These are phyloP conservation scores for Phytopythium boreale DNA, from an alignment of 352 stramenopile species.

Conservation along the genomic window DNA sequence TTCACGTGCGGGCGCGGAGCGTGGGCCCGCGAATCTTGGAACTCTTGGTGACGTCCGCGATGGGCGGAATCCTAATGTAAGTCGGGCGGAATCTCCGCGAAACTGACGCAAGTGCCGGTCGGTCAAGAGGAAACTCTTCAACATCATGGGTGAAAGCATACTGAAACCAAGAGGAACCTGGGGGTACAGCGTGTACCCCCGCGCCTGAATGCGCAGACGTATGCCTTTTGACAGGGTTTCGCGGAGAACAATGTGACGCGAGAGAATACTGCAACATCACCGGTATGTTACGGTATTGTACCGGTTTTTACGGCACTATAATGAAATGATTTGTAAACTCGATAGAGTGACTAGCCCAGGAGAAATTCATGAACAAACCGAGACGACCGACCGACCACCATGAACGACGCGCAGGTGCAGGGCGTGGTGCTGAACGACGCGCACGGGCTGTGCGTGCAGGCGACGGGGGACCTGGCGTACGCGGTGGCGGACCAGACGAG, in stretches of 20 bases:
- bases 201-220: not conserved
- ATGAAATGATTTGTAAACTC: not conserved
- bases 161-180: not conserved
- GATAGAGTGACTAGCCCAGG: not conserved
- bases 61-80: constrained; percentile 2
- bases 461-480: constrained; percentile 59
- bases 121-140: constrained; percentile 1
- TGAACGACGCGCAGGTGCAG: constrained; percentile 38
- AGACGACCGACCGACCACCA: constrained; percentile 11
- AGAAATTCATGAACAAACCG: not conserved
- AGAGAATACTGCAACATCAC: constrained; percentile 1
- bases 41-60: not conserved
- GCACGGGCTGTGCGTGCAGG: constrained; percentile 66
- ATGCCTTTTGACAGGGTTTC: not conserved
- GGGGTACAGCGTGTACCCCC: not conserved
- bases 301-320: not conserved
- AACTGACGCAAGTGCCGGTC: not conserved
- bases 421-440: constrained; percentile 77
- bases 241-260: not conserved
- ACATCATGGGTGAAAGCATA: not conserved
- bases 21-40: not conserved
- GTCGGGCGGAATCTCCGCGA: constrained; percentile 4
- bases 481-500: constrained; percentile 40
- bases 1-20: not conserved
- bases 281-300: not conserved